Evolutionary conservation across 805 yeast species (phyloP).

Genomic region (Wickerhamiella sergipiensis): DNA sequence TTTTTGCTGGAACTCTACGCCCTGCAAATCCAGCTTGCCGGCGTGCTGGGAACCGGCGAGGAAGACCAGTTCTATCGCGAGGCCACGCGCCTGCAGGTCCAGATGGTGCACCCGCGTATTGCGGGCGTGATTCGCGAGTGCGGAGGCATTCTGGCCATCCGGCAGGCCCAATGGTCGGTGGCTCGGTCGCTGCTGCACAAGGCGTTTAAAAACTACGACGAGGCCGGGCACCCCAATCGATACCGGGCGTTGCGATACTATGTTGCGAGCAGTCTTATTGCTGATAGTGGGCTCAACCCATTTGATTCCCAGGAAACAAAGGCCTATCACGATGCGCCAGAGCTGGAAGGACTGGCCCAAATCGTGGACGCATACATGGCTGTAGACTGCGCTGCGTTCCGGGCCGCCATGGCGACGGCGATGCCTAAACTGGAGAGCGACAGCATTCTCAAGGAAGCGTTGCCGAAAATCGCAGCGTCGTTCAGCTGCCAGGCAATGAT

Average conservation of each 20-base stretch:
- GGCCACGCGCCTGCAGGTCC: conserved; percentile 33
- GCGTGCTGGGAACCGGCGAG: conserved; percentile 27
- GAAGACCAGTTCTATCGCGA: conserved; percentile 38
- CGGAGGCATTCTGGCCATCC: conserved; percentile 56
- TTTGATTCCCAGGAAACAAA: conserved; percentile 61
- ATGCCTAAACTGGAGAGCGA: conserved; percentile 6
- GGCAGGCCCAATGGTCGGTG: conserved; percentile 35
- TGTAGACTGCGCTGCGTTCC: conserved; percentile 14
- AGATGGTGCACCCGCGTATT: conserved; percentile 59
- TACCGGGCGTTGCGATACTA: conserved; percentile 45
- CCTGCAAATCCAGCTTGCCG: conserved; percentile 43
- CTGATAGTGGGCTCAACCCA: conserved; percentile 49
- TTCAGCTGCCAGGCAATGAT: conserved; percentile 20
- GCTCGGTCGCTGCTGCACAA: conserved; percentile 45
- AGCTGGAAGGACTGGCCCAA: conserved; percentile 20
- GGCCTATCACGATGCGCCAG: conserved; percentile 30
- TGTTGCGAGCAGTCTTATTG: conserved; percentile 44
- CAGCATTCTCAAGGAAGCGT: conserved; percentile 7
- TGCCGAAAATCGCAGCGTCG: conserved; percentile 18
- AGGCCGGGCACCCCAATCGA: conserved; percentile 51
- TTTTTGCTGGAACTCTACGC: conserved; percentile 50
- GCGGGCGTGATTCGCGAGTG: conserved; percentile 66
- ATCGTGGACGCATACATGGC: conserved; percentile 26
- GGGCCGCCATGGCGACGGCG: conserved; percentile 7
- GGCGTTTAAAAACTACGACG: conserved; percentile 47